Base-by-base conservation (phyloP, 2,329 filamentous ascomycete genomes). In the Geosmithia morbida region DNA sequence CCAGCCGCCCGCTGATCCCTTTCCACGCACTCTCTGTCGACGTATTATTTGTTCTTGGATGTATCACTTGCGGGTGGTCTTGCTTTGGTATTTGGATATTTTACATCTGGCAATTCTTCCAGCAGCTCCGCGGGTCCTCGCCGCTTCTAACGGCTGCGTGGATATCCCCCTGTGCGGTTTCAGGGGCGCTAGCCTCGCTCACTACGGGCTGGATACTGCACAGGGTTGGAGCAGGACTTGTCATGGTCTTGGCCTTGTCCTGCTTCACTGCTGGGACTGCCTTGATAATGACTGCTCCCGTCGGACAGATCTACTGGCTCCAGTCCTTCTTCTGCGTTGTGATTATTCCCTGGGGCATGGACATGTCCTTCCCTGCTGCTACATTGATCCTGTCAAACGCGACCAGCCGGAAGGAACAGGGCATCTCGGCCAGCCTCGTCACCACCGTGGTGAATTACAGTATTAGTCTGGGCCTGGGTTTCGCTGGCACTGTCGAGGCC, bases 381-480 rank as follows among this genome's bases (percentile, higher is more conserved):
- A 81, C 71, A 0, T 56, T 83, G 13, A 69, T 83, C 29, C 63
- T 85, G 8, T 75, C 71, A 29, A 72, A 82, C 52, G 63, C 64
- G 1, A 66, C 73, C 0, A 57, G 63, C 13, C 65, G 62, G 48
- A 60, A 67, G 41, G 63, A 74, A 48, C 68, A 72, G 53, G 69
- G 69, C 3, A 65, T 71, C 11, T 69, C 62, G 0, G 68, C 66
- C 10, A 75, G 70, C 17, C 57, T 85, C 6, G 75, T 83, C 30
- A 78, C 72, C 49, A 83, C 79, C 0, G 67, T 81, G 11, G 74
- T 85, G 51, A 84, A 86, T 59, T 86, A 85, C 56, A 74, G 72
- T 49, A 83, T 85, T 33, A 77, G 76, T 1, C 59, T 85, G 2
- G 79, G 77, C 0, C 66, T 86, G 0, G 82, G 81, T 0, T 71